Conservation (phyloP, 192 early-diverging fungal species). For the Backusella morwellensis region DNA sequence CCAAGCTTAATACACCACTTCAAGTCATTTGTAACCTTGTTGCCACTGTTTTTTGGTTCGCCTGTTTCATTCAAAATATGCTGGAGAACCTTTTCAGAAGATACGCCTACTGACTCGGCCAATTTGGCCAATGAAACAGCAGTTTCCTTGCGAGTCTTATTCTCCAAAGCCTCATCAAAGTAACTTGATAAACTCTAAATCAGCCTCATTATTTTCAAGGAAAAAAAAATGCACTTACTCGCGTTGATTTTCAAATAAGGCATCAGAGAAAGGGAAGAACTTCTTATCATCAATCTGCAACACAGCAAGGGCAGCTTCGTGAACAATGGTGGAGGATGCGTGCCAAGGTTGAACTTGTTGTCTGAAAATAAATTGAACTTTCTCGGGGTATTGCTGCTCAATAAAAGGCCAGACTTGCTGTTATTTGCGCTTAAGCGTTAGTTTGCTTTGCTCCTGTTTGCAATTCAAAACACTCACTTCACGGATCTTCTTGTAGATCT, state of each 20-base stretch:
- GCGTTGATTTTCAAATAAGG: constrained; percentile 59
- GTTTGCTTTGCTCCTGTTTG: not conserved
- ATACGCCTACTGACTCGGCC: constrained; percentile 45
- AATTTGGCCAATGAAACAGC: constrained; percentile 52
- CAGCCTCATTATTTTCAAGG: not conserved
- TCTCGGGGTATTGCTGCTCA: constrained; percentile 32
- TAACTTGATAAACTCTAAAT: constrained; percentile 27
- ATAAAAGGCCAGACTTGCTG: constrained; percentile 58
- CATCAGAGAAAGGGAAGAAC: constrained; percentile 53
- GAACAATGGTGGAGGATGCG: constrained; percentile 66
- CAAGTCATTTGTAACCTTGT: constrained; percentile 64
- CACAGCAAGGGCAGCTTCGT: constrained; percentile 76
- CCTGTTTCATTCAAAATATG: constrained; percentile 45
- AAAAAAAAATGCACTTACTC: constrained; percentile 33
- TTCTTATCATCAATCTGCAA: constrained; percentile 51
- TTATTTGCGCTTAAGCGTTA: not conserved
- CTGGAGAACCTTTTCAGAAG: constrained; percentile 40
- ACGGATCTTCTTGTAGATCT: constrained; percentile 50
- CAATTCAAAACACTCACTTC: constrained; percentile 14
- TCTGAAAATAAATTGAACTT: constrained; percentile 67
- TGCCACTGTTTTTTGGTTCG: constrained; percentile 60
- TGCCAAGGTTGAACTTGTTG: constrained; percentile 91
- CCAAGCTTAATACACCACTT: constrained; percentile 67
- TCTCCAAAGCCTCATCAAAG: constrained; percentile 65
- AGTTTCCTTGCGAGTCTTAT: constrained; percentile 52